phyloP scores from a whole-genome alignment of 805 yeast genomes.

The Cyberlindnera japonica region DNA sequence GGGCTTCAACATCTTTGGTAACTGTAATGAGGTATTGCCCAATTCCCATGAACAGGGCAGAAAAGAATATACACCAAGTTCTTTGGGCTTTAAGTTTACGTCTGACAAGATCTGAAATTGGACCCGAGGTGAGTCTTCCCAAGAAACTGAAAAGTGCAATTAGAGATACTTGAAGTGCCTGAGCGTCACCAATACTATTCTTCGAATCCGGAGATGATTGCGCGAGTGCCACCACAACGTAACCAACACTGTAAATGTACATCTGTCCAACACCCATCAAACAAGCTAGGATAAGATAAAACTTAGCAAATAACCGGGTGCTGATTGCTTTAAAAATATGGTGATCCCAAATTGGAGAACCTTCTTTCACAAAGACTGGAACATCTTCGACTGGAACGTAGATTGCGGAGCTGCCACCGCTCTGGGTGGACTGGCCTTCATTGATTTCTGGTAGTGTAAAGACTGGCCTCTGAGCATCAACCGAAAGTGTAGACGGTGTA shows the following conservation, averaged over 20 bases:
- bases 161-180: slow-evolving; percentile 68
- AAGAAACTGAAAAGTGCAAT: slow-evolving; percentile 61
- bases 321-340: slow-evolving; percentile 22
- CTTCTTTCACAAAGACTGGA: slow-evolving; percentile 27
- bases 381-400: slow-evolving; percentile 30
- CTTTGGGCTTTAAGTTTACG: slow-evolving; percentile 52
- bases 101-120: slow-evolving; percentile 57
- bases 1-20: slow-evolving; percentile 36
- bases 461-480: slow-evolving; percentile 16
- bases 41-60: slow-evolving; percentile 36
- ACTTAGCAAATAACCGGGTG: slow-evolving; percentile 41
- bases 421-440: slow-evolving; percentile 5
- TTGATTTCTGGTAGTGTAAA: slow-evolving; percentile 7
- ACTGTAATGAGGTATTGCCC: slow-evolving; percentile 36
- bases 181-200: slow-evolving; percentile 42
- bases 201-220: slow-evolving; percentile 25
- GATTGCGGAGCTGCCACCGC: slow-evolving; percentile 25
- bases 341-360: slow-evolving; percentile 28
- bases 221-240: slow-evolving; percentile 52
- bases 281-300: slow-evolving; percentile 51
- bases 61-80: slow-evolving; percentile 55
- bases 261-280: slow-evolving; percentile 66
- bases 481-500: slow-evolving; percentile 22
- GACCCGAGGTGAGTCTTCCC: slow-evolving; percentile 65
- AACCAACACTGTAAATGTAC: slow-evolving; percentile 72